Conservation (phyloP, 441 rosid species). For the Cnidoscolus chayamansa region DNA sequence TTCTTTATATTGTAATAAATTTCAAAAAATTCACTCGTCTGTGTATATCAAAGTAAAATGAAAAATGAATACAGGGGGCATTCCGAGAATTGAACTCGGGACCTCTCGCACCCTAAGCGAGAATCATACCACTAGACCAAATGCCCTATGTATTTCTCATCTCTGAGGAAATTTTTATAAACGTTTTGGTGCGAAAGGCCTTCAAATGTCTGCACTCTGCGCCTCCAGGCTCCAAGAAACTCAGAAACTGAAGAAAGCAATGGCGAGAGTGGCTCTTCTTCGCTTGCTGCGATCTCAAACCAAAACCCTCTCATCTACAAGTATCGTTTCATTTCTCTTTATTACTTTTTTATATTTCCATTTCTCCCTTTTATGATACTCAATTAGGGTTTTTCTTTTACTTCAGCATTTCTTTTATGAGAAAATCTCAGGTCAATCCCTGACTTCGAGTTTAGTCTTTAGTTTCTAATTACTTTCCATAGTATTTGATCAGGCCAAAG, state of each 20-base stretch:
- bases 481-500: too few relatives aligned
- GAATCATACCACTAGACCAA: constrained; percentile 70
- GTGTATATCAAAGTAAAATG: too few relatives aligned
- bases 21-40: too few relatives aligned
- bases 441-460: too few relatives aligned
- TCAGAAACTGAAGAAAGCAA: constrained; percentile 17
- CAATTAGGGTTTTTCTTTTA: constrained; percentile 13
- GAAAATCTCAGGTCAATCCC: too few relatives aligned
- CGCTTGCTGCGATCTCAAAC: constrained; percentile 63
- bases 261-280: constrained; percentile 59
- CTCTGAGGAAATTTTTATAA: too few relatives aligned
- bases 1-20: too few relatives aligned
- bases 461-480: neutral
- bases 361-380: neutral
- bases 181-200: too few relatives aligned
- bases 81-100: constrained; percentile 45
- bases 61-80: constrained; percentile 20
- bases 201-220: neutral
- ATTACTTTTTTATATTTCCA: neutral
- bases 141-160: constrained; percentile 25
- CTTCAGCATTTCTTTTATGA: neutral
- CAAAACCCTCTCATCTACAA: constrained; percentile 41
- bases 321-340: constrained; percentile 11
- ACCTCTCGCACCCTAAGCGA: constrained; percentile 63
- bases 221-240: neutral